Percentiles rank a stretch among this genome's conserved stretches.
Conservation (phyloP, 2,329 filamentous ascomycete species). For the Fusarium sp. region DNA sequence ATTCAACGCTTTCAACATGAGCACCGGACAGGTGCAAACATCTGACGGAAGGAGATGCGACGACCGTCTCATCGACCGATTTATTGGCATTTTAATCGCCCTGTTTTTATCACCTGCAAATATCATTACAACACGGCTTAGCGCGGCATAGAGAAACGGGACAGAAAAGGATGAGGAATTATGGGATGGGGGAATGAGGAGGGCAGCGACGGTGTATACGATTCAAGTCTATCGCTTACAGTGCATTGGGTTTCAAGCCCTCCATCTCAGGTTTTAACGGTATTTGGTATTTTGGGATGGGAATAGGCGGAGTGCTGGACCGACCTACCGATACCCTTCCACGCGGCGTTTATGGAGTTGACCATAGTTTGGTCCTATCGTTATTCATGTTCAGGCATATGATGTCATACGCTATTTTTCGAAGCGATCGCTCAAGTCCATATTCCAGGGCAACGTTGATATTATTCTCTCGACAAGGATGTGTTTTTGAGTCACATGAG, state of each 20-base stretch:
- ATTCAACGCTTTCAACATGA: conserved; percentile 27
- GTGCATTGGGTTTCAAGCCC: conserved; percentile 39
- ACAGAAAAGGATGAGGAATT: conserved; percentile 43
- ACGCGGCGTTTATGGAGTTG: conserved; percentile 46
- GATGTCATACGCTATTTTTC: conserved; percentile 35
- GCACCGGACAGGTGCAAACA: conserved; percentile 3
- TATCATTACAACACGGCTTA: conserved; percentile 46
- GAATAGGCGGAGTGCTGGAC: conserved; percentile 40
- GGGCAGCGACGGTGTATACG: conserved; percentile 48
- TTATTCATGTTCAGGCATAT: conserved; percentile 29
- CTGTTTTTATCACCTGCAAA: conserved; percentile 44
- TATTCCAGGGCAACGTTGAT: conserved; percentile 17
- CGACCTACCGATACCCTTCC: conserved; percentile 50
- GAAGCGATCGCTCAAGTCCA: conserved; percentile 41
- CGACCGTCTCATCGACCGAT: conserved; percentile 19
- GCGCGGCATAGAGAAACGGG: conserved; percentile 50
- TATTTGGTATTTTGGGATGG: conserved; percentile 41
- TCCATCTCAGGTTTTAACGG: conserved; percentile 36
- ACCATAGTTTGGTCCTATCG: conserved; percentile 27
- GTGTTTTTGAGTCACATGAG: conserved; percentile 21
- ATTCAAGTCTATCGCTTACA: conserved; percentile 50
- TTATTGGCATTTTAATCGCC: conserved; percentile 34
- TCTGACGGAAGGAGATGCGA: conserved; percentile 15
- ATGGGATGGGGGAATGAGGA: conserved; percentile 32
- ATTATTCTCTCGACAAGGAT: conserved; percentile 24